phyloP scores from a whole-genome alignment of 1,284 basidiomycete species.

The Microbotryum violaceum region DNA sequence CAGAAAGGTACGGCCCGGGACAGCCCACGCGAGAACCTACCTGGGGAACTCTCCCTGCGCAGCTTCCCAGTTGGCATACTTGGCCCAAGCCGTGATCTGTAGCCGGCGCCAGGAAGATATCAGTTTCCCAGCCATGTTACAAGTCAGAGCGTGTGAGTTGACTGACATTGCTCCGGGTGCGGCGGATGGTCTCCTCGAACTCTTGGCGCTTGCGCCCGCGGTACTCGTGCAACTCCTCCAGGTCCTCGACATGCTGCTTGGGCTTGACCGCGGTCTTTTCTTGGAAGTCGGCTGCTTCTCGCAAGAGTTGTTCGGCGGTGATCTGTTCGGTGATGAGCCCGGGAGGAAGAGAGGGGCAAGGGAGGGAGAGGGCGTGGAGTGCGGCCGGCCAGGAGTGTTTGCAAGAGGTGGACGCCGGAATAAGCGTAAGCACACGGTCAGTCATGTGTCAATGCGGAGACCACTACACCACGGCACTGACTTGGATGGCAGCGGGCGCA shows the following conservation, averaged over 20 bases:
- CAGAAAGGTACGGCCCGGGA: background rate
- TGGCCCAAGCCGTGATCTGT: conserved; percentile 50
- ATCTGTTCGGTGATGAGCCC: conserved; percentile 51
- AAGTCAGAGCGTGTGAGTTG: conserved; percentile 35
- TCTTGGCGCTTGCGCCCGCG: conserved; percentile 89
- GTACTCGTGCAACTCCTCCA: conserved; percentile 94
- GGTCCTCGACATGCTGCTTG: conserved; percentile 91
- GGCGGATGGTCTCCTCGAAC: conserved; percentile 88
- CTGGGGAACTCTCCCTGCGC: conserved; percentile 91
- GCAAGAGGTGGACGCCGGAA: background rate
- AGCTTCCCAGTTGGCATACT: conserved; percentile 67
- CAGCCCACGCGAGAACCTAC: background rate
- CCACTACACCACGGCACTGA: conserved; percentile 38
- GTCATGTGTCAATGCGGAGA: background rate
- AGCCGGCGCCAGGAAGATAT: background rate
- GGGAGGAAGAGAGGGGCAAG: background rate
- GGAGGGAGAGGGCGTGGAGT: background rate
- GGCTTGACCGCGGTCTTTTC: conserved; percentile 83
- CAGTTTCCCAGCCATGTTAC: background rate
- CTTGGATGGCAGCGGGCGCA: conserved; percentile 83
- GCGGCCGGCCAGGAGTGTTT: background rate
- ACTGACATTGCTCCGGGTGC: conserved; percentile 77
- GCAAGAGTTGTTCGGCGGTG: conserved; percentile 92
- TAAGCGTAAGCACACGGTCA: background rate
- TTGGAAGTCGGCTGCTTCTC: conserved; percentile 96